These are phyloP conservation scores for Endotrypanum monterogeii DNA, from an alignment of 208 protist species.

Conservation along the genomic window DNA sequence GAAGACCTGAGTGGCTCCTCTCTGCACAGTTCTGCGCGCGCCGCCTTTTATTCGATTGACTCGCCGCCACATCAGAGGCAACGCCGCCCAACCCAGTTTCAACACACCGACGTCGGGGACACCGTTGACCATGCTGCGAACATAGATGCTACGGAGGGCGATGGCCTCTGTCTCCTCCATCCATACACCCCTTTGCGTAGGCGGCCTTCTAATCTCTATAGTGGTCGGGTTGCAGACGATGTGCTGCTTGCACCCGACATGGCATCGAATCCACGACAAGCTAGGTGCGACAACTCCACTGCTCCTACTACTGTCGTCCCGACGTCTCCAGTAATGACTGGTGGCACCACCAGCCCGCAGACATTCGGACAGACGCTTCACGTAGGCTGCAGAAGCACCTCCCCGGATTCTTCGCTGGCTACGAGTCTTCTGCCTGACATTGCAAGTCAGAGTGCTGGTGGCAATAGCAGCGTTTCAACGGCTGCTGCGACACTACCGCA, in stretches of 20 bases:
- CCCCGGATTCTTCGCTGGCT: conserved; percentile 6
- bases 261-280: background rate
- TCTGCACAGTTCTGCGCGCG: background rate
- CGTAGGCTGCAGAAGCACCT: conserved; percentile 11
- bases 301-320: background rate
- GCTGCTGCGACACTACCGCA: conserved; percentile 3
- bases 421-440: conserved; percentile 8
- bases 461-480: conserved; percentile 3
- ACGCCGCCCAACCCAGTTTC: conserved; percentile 11
- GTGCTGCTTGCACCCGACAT: background rate
- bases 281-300: background rate
- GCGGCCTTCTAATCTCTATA: conserved; percentile 9
- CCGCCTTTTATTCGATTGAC: background rate
- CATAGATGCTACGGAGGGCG: background rate
- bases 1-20: conserved; percentile 5
- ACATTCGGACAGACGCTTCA: background rate
- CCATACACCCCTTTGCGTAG: conserved; percentile 20
- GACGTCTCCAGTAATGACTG: background rate
- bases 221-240: background rate
- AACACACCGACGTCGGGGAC: background rate
- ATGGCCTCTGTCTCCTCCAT: conserved; percentile 3
- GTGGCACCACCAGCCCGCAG: background rate
- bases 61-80: conserved; percentile 17
- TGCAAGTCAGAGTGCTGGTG: background rate
- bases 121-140: background rate